Evolutionary conservation across 202 grass and related monocot species (phyloP).

Genomic region (Hordeum pubiflorum): DNA sequence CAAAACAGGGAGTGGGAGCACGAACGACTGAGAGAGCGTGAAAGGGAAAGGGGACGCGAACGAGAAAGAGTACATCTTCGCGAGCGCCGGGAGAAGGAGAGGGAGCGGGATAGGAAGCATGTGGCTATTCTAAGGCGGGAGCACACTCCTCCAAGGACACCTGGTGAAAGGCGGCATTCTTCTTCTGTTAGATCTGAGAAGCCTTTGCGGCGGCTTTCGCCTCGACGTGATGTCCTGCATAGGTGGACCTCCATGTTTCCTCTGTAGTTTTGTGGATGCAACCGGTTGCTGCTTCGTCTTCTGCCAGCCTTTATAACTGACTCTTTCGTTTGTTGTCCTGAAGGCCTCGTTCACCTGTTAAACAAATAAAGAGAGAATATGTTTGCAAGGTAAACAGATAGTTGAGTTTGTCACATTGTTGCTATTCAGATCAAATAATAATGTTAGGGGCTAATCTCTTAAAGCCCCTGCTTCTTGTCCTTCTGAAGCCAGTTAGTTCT

Average conservation of each 20-base stretch:
- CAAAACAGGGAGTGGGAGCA: constrained; percentile 46
- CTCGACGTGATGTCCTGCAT: constrained; percentile 57
- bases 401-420: constrained; percentile 38
- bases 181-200: constrained; percentile 69
- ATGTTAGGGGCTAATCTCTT: constrained; percentile 26
- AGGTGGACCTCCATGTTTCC: constrained; percentile 74
- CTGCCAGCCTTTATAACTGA: constrained; percentile 74
- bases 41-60: constrained; percentile 50
- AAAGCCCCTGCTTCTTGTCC: constrained; percentile 13
- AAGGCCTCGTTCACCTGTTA: constrained; percentile 89
- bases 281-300: constrained; percentile 51
- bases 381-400: constrained; percentile 88
- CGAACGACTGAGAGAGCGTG: constrained; percentile 47
- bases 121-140: constrained; percentile 48
- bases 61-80: constrained; percentile 37
- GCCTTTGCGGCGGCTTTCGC: constrained; percentile 45
- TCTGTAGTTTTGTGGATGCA: constrained; percentile 56
- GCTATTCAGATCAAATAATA: constrained; percentile 31
- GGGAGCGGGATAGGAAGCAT: constrained; percentile 61
- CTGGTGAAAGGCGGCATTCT: constrained; percentile 52
- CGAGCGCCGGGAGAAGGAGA: constrained; percentile 58
- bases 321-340: constrained; percentile 72
- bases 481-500: constrained; percentile 18
- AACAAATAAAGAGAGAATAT: constrained; percentile 99
- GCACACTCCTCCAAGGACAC: constrained; percentile 44